Evolutionary conservation across 345 rosid genomes (phyloP).

Genomic region (Syzygium oleosum): DNA sequence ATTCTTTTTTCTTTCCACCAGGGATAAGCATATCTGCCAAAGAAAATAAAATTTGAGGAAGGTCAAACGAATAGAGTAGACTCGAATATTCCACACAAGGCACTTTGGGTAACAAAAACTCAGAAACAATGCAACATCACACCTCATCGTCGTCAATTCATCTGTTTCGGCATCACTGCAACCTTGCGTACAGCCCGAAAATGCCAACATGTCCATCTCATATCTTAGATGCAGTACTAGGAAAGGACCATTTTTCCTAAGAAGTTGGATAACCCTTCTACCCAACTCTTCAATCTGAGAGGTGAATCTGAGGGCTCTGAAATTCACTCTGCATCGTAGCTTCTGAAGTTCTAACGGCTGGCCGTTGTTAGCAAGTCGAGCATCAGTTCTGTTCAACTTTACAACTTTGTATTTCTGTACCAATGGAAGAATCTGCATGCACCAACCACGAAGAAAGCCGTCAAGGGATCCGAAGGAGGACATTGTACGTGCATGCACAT

Average conservation of each 20-base stretch:
- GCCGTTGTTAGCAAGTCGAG: slow-evolving; percentile 43
- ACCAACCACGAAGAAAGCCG: not conserved
- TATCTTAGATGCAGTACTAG: slow-evolving; percentile 48
- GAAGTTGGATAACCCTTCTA: slow-evolving; percentile 24
- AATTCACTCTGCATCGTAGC: slow-evolving; percentile 39
- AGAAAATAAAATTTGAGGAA: not conserved
- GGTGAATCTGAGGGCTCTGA: slow-evolving; percentile 29
- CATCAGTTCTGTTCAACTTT: slow-evolving; percentile 32
- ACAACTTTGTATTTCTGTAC: slow-evolving; percentile 22
- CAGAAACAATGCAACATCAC: not conserved
- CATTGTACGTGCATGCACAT: not conserved
- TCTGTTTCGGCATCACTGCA: slow-evolving; percentile 28
- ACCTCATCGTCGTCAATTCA: slow-evolving; percentile 45
- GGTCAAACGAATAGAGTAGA: not conserved
- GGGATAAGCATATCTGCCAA: slow-evolving; percentile 41
- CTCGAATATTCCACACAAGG: not conserved
- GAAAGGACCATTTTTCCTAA: slow-evolving; percentile 41
- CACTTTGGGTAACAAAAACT: not conserved
- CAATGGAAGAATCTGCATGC: slow-evolving; percentile 38
- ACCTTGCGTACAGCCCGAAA: slow-evolving; percentile 45
- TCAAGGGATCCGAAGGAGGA: not conserved
- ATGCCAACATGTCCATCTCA: slow-evolving; percentile 58
- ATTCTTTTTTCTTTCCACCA: slow-evolving; percentile 56
- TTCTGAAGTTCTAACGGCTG: slow-evolving; percentile 28
- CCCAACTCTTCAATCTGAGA: slow-evolving; percentile 31